Base-by-base conservation (phyloP, 2,329 filamentous ascomycete species). In the Chalara sp. region DNA sequence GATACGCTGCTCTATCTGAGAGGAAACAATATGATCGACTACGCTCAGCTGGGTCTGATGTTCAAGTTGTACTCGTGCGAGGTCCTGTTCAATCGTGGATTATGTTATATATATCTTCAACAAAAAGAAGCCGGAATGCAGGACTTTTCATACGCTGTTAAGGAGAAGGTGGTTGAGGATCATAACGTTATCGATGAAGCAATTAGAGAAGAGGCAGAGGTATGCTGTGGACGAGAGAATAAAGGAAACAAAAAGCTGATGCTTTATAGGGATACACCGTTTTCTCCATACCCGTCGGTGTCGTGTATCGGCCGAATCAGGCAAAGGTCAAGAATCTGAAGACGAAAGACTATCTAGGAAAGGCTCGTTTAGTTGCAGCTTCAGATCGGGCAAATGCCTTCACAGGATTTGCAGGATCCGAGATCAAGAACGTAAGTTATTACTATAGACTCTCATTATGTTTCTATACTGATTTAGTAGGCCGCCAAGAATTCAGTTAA, bases 181-280 rank as follows among this genome's bases (percentile, higher is more conserved):
- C 93, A 99, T 71, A 89, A 95, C 66, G 93, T 99, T 56, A 99
- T 99, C 58, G 91, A 99, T 63, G 93, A 99, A 69, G 93, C 93
- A 5, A 97, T 99, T 59, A 76, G 81, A 49, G 93, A 97, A 67
- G 84, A 91, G 63, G 93, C 93, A 53, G 90, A 96, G 78, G 89
- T 93, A 76, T 56, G 75, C 30, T 35, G 7, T 31, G 7, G 11
- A 39, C 44, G 6, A 7, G 6, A 12, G 39, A 28, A 12, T 32
- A 11, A 31, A 46, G 29, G 13, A 32, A 31, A 30, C 4, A 29
- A 7, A 30, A 49, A 28, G 31, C 57, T 67, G 52, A 66, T 42
- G 43, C 8, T 5, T 35, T 32, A 8, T 44, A 95, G 87, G 93
- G 92, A 44, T 99, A 99, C 66, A 97, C 93, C 0, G 93, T 99